Conservation (phyloP, 1,284 basidiomycete genomes). For the Cryptococcus deneoformans region DNA sequence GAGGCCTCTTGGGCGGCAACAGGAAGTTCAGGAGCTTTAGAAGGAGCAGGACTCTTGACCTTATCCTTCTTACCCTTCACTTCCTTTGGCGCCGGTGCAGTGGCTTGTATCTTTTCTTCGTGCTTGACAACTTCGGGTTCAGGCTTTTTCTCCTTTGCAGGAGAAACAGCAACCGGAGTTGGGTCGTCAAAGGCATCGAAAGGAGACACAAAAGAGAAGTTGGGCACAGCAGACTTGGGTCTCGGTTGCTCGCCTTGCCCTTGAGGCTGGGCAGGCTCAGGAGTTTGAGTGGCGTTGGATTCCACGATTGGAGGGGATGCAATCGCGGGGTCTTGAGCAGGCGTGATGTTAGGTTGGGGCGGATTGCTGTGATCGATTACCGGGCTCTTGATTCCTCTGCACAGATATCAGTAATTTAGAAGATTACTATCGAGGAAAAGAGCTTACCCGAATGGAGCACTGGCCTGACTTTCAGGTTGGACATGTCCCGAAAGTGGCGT, state of each 20-base stretch:
- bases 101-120: too few relatives aligned
- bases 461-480: not conserved
- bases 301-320: not conserved
- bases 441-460: not conserved
- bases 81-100: too few relatives aligned
- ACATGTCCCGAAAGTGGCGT: not conserved
- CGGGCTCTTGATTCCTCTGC: not conserved
- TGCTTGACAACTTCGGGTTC: not conserved
- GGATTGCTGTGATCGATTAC: not conserved
- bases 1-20: not conserved
- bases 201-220: slow-evolving; percentile 45
- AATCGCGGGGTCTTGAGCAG: slow-evolving; percentile 4
- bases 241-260: not conserved
- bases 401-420: not conserved
- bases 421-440: not conserved
- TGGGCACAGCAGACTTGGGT: slow-evolving; percentile 3
- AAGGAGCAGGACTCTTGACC: not conserved
- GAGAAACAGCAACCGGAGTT: not conserved
- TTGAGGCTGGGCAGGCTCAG: slow-evolving; percentile 1
- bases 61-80: not conserved
- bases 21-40: not conserved
- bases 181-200: slow-evolving; percentile 40
- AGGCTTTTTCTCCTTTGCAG: not conserved
- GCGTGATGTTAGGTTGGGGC: not conserved
- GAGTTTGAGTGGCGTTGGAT: slow-evolving; percentile 1